Percentiles rank a stretch among this genome's conserved stretches.
Conservation (phyloP, 2,329 filamentous ascomycete species). For the Ophiostoma sp. region DNA sequence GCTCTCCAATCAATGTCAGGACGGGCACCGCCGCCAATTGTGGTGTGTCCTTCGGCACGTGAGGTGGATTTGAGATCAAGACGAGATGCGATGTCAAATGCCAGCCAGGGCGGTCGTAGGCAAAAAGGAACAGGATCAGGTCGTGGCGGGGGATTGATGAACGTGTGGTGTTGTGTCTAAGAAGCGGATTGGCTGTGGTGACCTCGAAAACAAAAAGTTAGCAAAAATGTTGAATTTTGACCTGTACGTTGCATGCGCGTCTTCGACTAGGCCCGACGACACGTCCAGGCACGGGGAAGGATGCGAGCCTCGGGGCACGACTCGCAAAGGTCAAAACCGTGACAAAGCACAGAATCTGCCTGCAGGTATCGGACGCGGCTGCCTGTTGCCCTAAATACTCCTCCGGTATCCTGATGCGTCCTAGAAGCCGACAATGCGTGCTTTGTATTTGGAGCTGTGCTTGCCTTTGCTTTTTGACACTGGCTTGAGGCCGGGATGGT, state of each 20-base stretch:
- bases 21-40: slow-evolving; percentile 21
- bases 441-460: slow-evolving; percentile 3
- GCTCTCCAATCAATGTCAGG: slow-evolving; percentile 7
- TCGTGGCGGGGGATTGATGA: not conserved
- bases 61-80: not conserved
- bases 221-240: slow-evolving; percentile 6
- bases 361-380: not conserved
- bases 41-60: slow-evolving; percentile 5
- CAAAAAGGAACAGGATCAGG: not conserved
- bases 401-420: not conserved
- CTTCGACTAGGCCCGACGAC: not conserved
- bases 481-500: not conserved
- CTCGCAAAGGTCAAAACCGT: not conserved
- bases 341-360: not conserved
- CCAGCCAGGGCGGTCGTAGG: not conserved
- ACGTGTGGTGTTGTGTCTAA: not conserved
- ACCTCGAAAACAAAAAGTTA: slow-evolving; percentile 6
- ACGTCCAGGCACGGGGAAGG: not conserved
- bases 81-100: not conserved
- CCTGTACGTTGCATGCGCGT: not conserved
- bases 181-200: slow-evolving; percentile 6
- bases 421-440: not conserved
- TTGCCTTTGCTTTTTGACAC: slow-evolving; percentile 17
- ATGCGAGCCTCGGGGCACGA: slow-evolving; percentile 8
- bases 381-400: not conserved